These are phyloP conservation scores for Populus hybrid DNA, from an alignment of 441 rosid genomes.

Conservation along the genomic window DNA sequence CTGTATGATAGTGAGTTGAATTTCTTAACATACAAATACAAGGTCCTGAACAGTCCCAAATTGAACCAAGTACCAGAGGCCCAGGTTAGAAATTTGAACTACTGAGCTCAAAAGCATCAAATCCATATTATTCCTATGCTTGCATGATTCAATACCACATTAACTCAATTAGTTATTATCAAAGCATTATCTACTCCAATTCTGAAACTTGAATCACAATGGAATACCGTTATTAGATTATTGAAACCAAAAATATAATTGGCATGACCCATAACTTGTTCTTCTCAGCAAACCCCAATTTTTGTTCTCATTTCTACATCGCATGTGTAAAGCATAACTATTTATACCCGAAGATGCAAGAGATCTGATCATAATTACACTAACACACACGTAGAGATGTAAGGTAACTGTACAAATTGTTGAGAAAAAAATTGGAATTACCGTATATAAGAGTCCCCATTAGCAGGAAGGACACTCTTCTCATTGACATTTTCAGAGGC, in stretches of 20 bases:
- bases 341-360: not conserved
- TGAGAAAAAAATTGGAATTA: constrained; percentile 25
- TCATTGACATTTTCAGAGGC: constrained; percentile 25
- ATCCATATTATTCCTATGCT: not conserved
- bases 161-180: not conserved
- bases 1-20: not conserved
- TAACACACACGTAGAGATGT: not conserved
- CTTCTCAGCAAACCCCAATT: not conserved
- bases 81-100: not conserved
- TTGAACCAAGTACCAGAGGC: not conserved
- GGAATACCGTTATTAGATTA: not conserved
- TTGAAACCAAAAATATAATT: not conserved
- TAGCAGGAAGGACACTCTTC: constrained; percentile 30
- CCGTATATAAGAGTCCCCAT: constrained; percentile 75
- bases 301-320: not conserved
- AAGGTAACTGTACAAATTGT: not conserved
- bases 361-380: constrained; percentile 17
- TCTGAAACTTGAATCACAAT: not conserved
- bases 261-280: not conserved
- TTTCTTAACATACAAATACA: not conserved
- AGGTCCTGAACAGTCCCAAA: not conserved
- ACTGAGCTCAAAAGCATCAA: not conserved
- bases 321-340: not conserved
- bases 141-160: not conserved
- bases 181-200: constrained; percentile 10